Evolutionary conservation across 2,329 filamentous ascomycete species (phyloP).

Genomic region (Trichocomaceae sp.): DNA sequence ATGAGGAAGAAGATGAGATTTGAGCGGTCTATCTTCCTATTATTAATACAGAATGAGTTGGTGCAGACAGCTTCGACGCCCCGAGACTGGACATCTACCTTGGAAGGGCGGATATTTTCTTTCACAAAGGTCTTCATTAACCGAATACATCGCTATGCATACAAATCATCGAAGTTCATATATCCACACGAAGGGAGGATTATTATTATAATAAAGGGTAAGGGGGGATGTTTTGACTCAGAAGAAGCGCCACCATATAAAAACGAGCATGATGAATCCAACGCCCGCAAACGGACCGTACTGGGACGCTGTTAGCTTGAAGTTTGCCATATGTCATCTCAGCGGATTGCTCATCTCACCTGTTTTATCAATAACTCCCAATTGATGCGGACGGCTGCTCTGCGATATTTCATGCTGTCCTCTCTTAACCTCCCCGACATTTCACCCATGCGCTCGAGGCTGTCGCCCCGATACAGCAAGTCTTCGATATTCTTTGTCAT

Average conservation of each 20-base stretch:
- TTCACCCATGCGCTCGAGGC: slow-evolving; percentile 93
- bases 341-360: slow-evolving; percentile 29
- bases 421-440: slow-evolving; percentile 80
- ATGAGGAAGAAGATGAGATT: slow-evolving; percentile 91
- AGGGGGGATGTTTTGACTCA: slow-evolving; percentile 34
- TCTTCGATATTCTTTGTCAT: slow-evolving; percentile 99
- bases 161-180: slow-evolving; percentile 31
- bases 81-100: background rate
- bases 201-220: slow-evolving; percentile 12
- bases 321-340: background rate
- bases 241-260: slow-evolving; percentile 95
- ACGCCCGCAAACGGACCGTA: slow-evolving; percentile 85
- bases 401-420: slow-evolving; percentile 89
- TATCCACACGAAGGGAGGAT: slow-evolving; percentile 26
- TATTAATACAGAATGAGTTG: slow-evolving; percentile 1
- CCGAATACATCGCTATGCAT: slow-evolving; percentile 13
- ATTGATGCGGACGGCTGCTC: slow-evolving; percentile 90
- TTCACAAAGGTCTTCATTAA: background rate
- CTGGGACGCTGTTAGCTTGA: slow-evolving; percentile 34
- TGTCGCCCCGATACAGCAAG: slow-evolving; percentile 87
- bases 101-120: background rate
- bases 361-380: slow-evolving; percentile 96
- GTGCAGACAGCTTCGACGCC: background rate
- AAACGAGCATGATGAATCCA: slow-evolving; percentile 70
- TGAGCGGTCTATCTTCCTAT: slow-evolving; percentile 31